These are phyloP conservation scores for Chaetomiaceae sp. DNA, from an alignment of 2,329 filamentous ascomycete species.

Conservation along the genomic window DNA sequence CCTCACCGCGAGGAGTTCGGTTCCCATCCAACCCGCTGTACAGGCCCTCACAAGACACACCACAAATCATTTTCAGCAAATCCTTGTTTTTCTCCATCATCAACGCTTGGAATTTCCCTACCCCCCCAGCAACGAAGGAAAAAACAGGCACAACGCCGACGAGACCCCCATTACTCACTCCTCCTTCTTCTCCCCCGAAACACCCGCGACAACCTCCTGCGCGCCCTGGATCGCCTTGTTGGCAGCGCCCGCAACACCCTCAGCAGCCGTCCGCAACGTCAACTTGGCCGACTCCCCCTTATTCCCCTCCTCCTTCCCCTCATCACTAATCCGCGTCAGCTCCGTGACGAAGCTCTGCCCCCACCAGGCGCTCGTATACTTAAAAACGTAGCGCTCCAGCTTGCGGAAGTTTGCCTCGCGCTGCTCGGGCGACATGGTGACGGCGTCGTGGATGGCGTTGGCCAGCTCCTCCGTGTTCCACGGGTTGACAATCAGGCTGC, in stretches of 20 bases:
- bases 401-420: constrained; percentile 84
- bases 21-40: neutral
- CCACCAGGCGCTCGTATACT: constrained; percentile 98
- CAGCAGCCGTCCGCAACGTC: constrained; percentile 14
- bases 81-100: neutral
- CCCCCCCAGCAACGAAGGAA: neutral
- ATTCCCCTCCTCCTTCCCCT: constrained; percentile 25
- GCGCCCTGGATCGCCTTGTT: constrained; percentile 17
- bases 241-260: constrained; percentile 18
- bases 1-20: neutral
- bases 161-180: neutral
- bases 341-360: constrained; percentile 88
- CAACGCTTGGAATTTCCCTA: neutral
- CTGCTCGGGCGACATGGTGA: constrained; percentile 91
- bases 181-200: constrained; percentile 5
- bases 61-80: neutral
- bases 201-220: constrained; percentile 12
- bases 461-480: constrained; percentile 98
- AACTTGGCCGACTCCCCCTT: constrained; percentile 10
- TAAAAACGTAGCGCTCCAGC: constrained; percentile 90
- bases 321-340: constrained; percentile 53
- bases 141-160: too few relatives aligned
- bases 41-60: neutral
- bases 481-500: constrained; percentile 90
- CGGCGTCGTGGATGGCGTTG: constrained; percentile 89